Evolutionary conservation across 495 filamentous ascomycete genomes (phyloP).

Genomic region (Mycothermus thermophilus): DNA sequence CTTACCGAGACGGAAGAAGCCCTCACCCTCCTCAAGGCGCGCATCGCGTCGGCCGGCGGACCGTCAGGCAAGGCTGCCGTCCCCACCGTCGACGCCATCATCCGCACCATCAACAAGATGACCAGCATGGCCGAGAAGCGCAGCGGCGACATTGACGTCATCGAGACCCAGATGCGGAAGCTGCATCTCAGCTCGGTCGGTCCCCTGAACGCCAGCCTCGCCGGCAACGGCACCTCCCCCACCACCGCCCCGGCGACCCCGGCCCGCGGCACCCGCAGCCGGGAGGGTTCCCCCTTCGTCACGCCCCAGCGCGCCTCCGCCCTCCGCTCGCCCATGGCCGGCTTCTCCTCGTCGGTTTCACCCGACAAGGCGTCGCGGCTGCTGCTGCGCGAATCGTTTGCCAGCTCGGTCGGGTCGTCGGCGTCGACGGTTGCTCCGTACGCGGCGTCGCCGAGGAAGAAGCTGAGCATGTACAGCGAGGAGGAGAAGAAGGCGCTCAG

Average conservation of each 20-base stretch:
- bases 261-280: slow-evolving; percentile 25
- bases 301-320: slow-evolving; percentile 46
- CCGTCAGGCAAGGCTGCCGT: slow-evolving; percentile 30
- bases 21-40: slow-evolving; percentile 67
- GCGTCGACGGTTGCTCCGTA: slow-evolving; percentile 21
- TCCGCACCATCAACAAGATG: slow-evolving; percentile 82
- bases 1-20: slow-evolving; percentile 68
- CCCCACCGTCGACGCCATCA: slow-evolving; percentile 83
- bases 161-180: slow-evolving; percentile 71
- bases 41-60: slow-evolving; percentile 45
- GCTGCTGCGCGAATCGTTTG: slow-evolving; percentile 30
- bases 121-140: slow-evolving; percentile 78
- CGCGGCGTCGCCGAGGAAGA: slow-evolving; percentile 43
- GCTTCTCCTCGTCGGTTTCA: not conserved
- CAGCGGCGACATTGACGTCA: slow-evolving; percentile 73
- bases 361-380: not conserved
- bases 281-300: slow-evolving; percentile 45
- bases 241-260: not conserved
- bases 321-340: slow-evolving; percentile 31
- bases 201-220: slow-evolving; percentile 3
- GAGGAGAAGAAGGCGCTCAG: slow-evolving; percentile 37
- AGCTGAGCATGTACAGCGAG: slow-evolving; percentile 36
- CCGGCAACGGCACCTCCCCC: not conserved
- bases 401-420: slow-evolving; percentile 32
- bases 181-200: slow-evolving; percentile 41